Conservation (phyloP, 805 yeast genomes). For the Ogataea zsoltii region DNA sequence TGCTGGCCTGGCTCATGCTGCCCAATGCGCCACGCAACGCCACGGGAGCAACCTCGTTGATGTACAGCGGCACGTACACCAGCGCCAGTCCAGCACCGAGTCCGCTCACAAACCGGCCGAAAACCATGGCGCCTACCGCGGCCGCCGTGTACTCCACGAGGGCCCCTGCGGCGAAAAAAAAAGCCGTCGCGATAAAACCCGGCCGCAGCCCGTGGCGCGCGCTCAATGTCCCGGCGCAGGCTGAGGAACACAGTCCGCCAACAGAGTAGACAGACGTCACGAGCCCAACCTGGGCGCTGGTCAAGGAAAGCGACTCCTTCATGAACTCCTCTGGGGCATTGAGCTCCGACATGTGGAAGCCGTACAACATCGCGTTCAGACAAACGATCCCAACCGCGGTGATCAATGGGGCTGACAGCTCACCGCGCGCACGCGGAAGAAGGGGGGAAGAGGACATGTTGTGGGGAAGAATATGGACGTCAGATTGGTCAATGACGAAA, state of each 20-base stretch:
- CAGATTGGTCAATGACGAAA: no score
- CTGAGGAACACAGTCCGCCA: conserved; percentile 81
- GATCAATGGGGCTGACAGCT: conserved; percentile 33
- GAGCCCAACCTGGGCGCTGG: conserved; percentile 60
- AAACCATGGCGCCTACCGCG: conserved; percentile 42
- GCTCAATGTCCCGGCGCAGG: conserved; percentile 64
- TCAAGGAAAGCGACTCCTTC: conserved; percentile 17
- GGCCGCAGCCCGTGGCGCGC: conserved; percentile 64
- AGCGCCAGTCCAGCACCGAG: conserved; percentile 85
- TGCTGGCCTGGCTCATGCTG: conserved; percentile 83
- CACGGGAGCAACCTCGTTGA: conserved; percentile 78
- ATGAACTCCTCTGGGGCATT: conserved; percentile 83
- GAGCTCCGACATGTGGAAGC: conserved; percentile 92
- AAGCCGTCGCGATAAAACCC: conserved; percentile 51
- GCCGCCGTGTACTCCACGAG: conserved; percentile 53
- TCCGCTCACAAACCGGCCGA: conserved; percentile 81
- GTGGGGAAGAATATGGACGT: no score
- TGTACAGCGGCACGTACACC: conserved; percentile 80
- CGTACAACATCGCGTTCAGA: conserved; percentile 83
- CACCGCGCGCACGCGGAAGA: neutral
- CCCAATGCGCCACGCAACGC: conserved; percentile 76
- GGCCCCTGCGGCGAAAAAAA: conserved; percentile 62
- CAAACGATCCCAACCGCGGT: conserved; percentile 59
- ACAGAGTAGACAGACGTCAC: conserved; percentile 78
- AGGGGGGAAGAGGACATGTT: conserved; percentile 2